Percentiles rank a stretch among this genome's conserved stretches.
Evolutionary conservation across 352 stramenopile species (phyloP).

Genomic region (Nothophytophthora sp.): DNA sequence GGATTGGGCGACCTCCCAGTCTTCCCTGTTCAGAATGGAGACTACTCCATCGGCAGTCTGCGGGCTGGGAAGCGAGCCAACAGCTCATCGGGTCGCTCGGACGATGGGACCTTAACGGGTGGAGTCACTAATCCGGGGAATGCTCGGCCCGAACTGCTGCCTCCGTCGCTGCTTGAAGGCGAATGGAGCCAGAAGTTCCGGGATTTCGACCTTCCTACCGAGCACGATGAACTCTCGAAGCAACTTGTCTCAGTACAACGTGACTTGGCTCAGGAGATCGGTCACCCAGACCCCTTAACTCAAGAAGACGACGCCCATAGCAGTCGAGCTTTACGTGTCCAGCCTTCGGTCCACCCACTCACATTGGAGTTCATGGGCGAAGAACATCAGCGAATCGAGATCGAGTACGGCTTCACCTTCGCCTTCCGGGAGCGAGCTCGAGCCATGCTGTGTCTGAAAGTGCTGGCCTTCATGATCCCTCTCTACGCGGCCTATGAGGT

Average conservation of each 20-base stretch:
- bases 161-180: slow-evolving; percentile 56
- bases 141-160: too few species aligned
- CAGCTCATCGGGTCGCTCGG: slow-evolving; percentile 31
- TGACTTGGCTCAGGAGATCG: slow-evolving; percentile 77
- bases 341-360: slow-evolving; percentile 72
- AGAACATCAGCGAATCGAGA: slow-evolving; percentile 73
- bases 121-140: too few species aligned
- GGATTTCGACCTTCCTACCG: slow-evolving; percentile 73
- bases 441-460: slow-evolving; percentile 72
- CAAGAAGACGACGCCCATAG: slow-evolving; percentile 73
- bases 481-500: slow-evolving; percentile 76
- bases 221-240: slow-evolving; percentile 82
- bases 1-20: slow-evolving; percentile 42
- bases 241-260: slow-evolving; percentile 68
- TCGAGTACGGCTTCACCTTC: slow-evolving; percentile 78
- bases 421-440: slow-evolving; percentile 63
- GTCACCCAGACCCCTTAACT: slow-evolving; percentile 55
- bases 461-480: slow-evolving; percentile 69
- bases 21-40: slow-evolving; percentile 11
- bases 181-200: slow-evolving; percentile 84
- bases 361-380: slow-evolving; percentile 88
- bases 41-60: slow-evolving; percentile 11
- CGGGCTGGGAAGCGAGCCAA: slow-evolving; percentile 20
- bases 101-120: slow-evolving; percentile 34
- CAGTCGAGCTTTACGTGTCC: slow-evolving; percentile 57